These are phyloP conservation scores for Fraxinus floribunda DNA, from an alignment of 305 asterid genomes.

Conservation along the genomic window DNA sequence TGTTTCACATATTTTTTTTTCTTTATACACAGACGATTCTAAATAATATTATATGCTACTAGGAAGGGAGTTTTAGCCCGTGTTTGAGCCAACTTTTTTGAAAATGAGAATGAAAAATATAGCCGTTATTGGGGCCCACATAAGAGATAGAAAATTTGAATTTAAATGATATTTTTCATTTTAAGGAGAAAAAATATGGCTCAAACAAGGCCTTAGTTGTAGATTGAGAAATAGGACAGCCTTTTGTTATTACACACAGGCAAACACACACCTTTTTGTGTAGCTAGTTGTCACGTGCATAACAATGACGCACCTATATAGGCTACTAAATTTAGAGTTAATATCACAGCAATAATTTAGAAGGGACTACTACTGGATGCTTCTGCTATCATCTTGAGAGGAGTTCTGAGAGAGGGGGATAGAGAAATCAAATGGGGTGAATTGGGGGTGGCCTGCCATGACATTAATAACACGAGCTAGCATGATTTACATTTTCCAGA, in stretches of 20 bases:
- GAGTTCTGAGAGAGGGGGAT: background rate
- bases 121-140: too few species aligned
- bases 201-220: background rate
- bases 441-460: background rate
- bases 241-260: background rate
- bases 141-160: too few species aligned
- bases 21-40: background rate
- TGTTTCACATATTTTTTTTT: background rate
- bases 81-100: too few species aligned
- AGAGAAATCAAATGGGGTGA: background rate
- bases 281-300: background rate
- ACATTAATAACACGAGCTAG: background rate
- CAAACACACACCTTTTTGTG: background rate
- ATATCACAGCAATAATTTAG: background rate
- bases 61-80: background rate
- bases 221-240: background rate
- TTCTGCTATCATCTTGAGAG: background rate
- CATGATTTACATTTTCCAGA: background rate
- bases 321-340: background rate
- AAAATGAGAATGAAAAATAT: too few species aligned
- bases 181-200: too few species aligned
- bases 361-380: background rate
- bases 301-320: background rate
- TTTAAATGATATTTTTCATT: too few species aligned
- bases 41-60: background rate